phyloP scores from a whole-genome alignment of 192 early-diverging fungal species.

The Coemansia sp. region DNA sequence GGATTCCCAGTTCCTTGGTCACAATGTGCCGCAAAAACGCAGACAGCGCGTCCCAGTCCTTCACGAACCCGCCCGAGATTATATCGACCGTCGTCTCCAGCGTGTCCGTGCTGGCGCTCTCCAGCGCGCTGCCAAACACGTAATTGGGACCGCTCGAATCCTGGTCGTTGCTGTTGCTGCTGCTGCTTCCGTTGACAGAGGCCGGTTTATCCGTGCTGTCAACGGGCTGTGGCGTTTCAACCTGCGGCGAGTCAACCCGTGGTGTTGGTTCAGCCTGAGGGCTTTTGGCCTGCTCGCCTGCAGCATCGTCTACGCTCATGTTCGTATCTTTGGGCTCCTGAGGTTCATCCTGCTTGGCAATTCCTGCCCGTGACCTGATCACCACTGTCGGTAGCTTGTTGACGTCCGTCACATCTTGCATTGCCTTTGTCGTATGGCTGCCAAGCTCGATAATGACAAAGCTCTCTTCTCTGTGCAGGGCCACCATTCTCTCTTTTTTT shows the following conservation, averaged over 20 bases:
- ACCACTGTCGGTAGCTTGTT: slow-evolving; percentile 65
- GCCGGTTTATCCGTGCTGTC: not conserved
- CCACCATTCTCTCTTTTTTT: slow-evolving; percentile 21
- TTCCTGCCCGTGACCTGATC: slow-evolving; percentile 42
- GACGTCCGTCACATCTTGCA: slow-evolving; percentile 72
- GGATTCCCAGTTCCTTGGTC: slow-evolving; percentile 73
- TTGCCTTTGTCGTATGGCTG: slow-evolving; percentile 72
- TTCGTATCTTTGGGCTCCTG: not conserved
- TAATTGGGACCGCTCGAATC: slow-evolving; percentile 30
- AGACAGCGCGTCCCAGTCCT: slow-evolving; percentile 72
- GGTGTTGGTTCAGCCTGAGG: not conserved
- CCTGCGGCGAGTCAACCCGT: too few relatives aligned
- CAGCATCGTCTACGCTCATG: not conserved
- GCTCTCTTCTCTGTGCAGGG: slow-evolving; percentile 65
- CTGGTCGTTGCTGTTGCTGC: not conserved
- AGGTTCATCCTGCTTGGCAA: slow-evolving; percentile 10
- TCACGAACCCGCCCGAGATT: slow-evolving; percentile 59
- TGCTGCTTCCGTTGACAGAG: not conserved
- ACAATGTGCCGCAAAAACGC: slow-evolving; percentile 77
- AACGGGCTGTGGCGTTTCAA: too few relatives aligned
- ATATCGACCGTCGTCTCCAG: slow-evolving; percentile 51
- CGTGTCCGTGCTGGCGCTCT: slow-evolving; percentile 15
- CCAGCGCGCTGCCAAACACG: slow-evolving; percentile 45
- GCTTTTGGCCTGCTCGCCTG: not conserved
- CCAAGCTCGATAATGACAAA: slow-evolving; percentile 89